These are phyloP conservation scores for Collybia mongolica DNA, from an alignment of 768 basidiomycete species.

Conservation along the genomic window DNA sequence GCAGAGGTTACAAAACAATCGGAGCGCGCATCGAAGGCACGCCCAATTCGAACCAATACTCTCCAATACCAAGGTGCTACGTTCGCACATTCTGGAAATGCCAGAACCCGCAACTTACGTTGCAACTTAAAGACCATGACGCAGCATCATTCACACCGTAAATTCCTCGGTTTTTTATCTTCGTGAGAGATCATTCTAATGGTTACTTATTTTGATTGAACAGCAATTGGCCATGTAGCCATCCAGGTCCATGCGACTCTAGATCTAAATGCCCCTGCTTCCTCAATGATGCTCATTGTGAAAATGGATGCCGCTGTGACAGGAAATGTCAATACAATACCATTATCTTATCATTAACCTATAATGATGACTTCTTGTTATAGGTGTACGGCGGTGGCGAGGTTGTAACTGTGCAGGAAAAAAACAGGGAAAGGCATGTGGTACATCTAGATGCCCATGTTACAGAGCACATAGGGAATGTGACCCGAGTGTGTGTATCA, in stretches of 20 bases:
- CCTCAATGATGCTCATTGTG: constrained; percentile 50
- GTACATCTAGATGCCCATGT: constrained; percentile 53
- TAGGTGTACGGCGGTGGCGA: constrained; percentile 53
- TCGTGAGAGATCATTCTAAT: background rate
- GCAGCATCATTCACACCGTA: constrained; percentile 25
- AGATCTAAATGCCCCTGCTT: constrained; percentile 47
- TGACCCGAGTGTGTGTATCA: constrained; percentile 61
- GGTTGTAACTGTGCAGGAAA: constrained; percentile 52
- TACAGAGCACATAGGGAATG: constrained; percentile 53
- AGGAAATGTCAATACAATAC: constrained; percentile 45
- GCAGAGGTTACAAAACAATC: constrained; percentile 1
- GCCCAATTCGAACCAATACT: constrained; percentile 1
- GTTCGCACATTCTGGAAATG: background rate
- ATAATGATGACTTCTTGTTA: background rate
- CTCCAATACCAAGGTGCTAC: constrained; percentile 11
- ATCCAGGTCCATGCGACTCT: constrained; percentile 52
- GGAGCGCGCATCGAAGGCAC: constrained; percentile 5
- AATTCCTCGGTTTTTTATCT: no score
- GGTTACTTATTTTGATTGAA: background rate
- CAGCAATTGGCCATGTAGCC: constrained; percentile 52
- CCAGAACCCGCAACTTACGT: background rate
- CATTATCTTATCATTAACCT: background rate
- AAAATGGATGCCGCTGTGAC: constrained; percentile 52
- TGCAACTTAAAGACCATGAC: constrained; percentile 11
- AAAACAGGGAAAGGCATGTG: constrained; percentile 27